Base-by-base conservation (phyloP, 2,329 filamentous ascomycete species). In the Fusarium burgessii region DNA sequence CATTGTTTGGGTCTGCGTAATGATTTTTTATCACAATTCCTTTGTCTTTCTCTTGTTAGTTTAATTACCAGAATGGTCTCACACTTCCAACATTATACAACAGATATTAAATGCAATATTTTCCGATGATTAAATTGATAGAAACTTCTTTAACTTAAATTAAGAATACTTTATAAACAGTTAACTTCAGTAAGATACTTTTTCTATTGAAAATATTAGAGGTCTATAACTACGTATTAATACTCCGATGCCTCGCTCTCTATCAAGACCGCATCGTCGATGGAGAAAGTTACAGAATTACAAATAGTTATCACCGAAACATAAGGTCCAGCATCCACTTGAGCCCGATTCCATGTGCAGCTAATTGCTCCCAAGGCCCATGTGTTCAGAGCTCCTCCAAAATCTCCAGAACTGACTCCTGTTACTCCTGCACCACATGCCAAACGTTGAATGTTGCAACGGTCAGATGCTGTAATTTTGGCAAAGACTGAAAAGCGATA, bases 391-490 rank as follows among this genome's bases (percentile, higher is more conserved):
- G 29, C 5, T 2, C 11, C 29, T 3, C 20, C 46, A 6, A 50
- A 50, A 1, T 14, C 6, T 4, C 8, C 20, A 5, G 29, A 23
- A 5, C 29, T n/a, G 1, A 15, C 15, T 1, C n/a, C 4, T 1
- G 3, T 5, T 10, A 5, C 14, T 7, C 29, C 29, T 2, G 7
- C 46, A 6, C 29, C 15, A 6, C 29, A 50, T 14, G n/a, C 14
- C 0, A 50, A 6, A 4, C 20, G 4, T 17, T 10, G n/a, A 3
- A 14, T 2, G 10, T 0, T 7, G 2, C 29, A 50, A 7, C 15
- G 2, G 3, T 2, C 4, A 2, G 46, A 35, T 17, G 32, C 11
- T 10, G 20, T 35, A 11, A 5, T 12, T 35, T 35, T 11, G 18
- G 15, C 23, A 5, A 23, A 23, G 23, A 23, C 23, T 23, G 5